A percentile compares a stretch with the other conserved stretches of the same genome.
Evolutionary conservation across 116 monocot species (phyloP).

Genomic region (Papilionanthe hybrid): DNA sequence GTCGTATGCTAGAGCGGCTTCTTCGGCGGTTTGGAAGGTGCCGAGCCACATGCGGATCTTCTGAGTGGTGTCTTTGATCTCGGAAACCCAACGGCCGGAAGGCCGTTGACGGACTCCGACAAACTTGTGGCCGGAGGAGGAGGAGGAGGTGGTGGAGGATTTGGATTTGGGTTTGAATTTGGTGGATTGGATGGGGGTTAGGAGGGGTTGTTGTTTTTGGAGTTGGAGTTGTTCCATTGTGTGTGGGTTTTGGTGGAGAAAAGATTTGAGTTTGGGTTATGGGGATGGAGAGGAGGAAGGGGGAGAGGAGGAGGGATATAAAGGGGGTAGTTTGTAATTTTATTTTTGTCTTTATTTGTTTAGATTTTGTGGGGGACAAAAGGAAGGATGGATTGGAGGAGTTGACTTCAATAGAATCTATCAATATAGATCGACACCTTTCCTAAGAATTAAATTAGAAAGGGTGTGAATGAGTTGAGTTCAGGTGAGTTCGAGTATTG

Average conservation of each 20-base stretch:
- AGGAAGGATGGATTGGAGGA: neutral
- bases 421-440: too few species aligned
- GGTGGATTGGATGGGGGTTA: slow-evolving; percentile 16
- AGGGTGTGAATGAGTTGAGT: too few species aligned
- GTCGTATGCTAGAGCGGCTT: slow-evolving; percentile 64
- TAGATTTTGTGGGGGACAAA: slow-evolving; percentile 5
- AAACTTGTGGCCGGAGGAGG: slow-evolving; percentile 22
- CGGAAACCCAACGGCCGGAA: slow-evolving; percentile 72
- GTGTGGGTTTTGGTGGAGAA: neutral
- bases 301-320: neutral
- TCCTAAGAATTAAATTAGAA: too few species aligned
- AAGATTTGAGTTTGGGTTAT: neutral
- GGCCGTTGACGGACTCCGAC: slow-evolving; percentile 68
- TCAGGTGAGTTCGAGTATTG: too few species aligned
- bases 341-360: neutral
- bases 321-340: neutral
- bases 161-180: slow-evolving; percentile 24
- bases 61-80: slow-evolving; percentile 74
- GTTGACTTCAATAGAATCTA: too few species aligned
- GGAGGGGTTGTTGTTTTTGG: slow-evolving; percentile 14
- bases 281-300: neutral
- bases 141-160: neutral
- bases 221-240: slow-evolving; percentile 47
- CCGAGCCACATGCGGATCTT: slow-evolving; percentile 78
- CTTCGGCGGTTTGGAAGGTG: slow-evolving; percentile 71